Conservation (phyloP, 352 stramenopile genomes). For the Phytophthora crassamura region DNA sequence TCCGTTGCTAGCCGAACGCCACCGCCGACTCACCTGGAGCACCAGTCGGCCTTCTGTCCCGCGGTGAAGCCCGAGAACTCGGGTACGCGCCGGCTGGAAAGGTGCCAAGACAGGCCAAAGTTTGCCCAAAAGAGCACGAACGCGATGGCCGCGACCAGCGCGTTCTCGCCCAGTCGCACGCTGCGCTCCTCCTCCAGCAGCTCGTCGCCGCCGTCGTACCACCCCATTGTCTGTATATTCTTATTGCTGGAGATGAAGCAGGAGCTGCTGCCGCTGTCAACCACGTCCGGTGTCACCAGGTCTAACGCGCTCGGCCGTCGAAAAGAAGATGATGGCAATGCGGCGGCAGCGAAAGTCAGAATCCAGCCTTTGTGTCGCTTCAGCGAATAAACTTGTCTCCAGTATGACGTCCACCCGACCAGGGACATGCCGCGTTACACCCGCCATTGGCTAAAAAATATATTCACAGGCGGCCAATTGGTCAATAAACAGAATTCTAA, state of each 20-base stretch:
- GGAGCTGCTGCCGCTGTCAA: background rate
- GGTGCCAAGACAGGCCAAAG: conserved; percentile 68
- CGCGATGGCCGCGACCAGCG: conserved; percentile 56
- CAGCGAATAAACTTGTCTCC: conserved; percentile 13
- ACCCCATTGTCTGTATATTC: conserved; percentile 25
- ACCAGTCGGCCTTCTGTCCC: conserved; percentile 84
- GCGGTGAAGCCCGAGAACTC: conserved; percentile 71
- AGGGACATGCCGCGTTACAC: background rate
- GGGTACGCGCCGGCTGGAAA: conserved; percentile 58
- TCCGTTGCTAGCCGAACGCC: too few relatives aligned
- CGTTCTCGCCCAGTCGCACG: conserved; percentile 71
- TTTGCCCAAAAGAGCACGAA: conserved; percentile 78
- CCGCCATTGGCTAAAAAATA: conserved; percentile 15
- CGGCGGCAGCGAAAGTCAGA: conserved; percentile 16
- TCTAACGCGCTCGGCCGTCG: conserved; percentile 10
- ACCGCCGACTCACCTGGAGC: conserved; percentile 59
- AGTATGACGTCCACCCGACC: conserved; percentile 15
- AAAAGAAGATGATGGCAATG: conserved; percentile 33
- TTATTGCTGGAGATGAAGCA: too few relatives aligned
- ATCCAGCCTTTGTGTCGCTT: conserved; percentile 33
- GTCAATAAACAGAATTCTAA: conserved; percentile 2
- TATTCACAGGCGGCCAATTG: conserved; percentile 4
- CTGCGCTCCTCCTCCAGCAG: conserved; percentile 67
- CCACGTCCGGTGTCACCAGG: conserved; percentile 3
- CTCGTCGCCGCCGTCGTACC: conserved; percentile 41